These are phyloP conservation scores for Populus nigra DNA, from an alignment of 345 rosid genomes.

Conservation along the genomic window DNA sequence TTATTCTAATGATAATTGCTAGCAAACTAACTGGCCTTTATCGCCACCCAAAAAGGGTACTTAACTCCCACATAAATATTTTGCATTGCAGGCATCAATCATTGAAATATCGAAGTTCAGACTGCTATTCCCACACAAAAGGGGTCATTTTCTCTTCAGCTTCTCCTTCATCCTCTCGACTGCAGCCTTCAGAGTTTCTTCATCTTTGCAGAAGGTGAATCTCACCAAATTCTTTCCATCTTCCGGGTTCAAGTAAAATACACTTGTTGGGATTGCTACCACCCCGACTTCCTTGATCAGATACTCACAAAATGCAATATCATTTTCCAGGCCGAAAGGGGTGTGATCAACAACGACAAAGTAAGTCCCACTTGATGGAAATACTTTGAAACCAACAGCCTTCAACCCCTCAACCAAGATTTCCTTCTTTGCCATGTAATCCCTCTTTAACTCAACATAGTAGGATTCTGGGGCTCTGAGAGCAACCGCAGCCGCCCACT, in stretches of 20 bases:
- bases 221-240: constrained; percentile 94
- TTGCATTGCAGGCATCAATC: not conserved
- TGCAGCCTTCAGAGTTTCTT: constrained; percentile 73
- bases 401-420: constrained; percentile 79
- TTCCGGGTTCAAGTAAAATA: constrained; percentile 84
- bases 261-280: constrained; percentile 87
- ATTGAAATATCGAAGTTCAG: not conserved
- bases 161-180: constrained; percentile 86
- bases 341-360: constrained; percentile 90
- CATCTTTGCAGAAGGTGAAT: constrained; percentile 94
- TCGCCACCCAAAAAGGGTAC: not conserved
- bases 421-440: constrained; percentile 72
- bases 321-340: constrained; percentile 72
- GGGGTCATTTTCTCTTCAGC: constrained; percentile 50
- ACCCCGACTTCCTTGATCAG: constrained; percentile 94
- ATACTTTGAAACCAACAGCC: constrained; percentile 80
- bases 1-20: not conserved
- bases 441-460: constrained; percentile 68
- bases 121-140: not conserved
- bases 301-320: constrained; percentile 81
- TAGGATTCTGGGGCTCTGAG: constrained; percentile 79
- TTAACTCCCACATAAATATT: not conserved
- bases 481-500: constrained; percentile 68
- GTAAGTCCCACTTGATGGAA: constrained; percentile 93
- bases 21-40: not conserved